Conservation (phyloP, 2,329 filamentous ascomycete genomes). For the Pseudogymnoascus sp. region DNA sequence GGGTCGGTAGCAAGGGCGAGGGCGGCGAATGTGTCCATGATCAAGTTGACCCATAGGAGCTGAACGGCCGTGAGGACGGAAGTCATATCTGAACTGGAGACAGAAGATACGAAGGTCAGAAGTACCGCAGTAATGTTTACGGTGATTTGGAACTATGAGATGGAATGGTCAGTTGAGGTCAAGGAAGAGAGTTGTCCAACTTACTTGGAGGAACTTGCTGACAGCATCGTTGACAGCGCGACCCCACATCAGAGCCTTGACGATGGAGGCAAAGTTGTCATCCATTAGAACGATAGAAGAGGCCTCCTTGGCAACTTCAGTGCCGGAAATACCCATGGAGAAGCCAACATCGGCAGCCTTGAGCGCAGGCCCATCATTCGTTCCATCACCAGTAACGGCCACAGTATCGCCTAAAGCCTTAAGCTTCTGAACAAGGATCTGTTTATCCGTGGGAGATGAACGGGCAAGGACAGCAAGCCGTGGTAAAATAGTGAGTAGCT, state of each 20-base stretch:
- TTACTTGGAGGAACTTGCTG: conserved; percentile 56
- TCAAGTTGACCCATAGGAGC: conserved; percentile 32
- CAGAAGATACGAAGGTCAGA: conserved; percentile 56
- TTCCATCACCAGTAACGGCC: conserved; percentile 75
- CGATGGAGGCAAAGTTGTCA: conserved; percentile 80
- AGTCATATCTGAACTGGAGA: conserved; percentile 45
- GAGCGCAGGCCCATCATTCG: conserved; percentile 74
- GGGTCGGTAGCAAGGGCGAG: conserved; percentile 58
- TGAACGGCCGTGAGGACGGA: conserved; percentile 57
- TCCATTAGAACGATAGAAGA: conserved; percentile 83
- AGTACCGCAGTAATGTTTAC: conserved; percentile 62
- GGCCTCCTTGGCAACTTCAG: conserved; percentile 31
- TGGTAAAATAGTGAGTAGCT: conserved; percentile 62
- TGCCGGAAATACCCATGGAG: conserved; percentile 78
- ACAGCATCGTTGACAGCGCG: conserved; percentile 69
- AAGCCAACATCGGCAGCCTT: conserved; percentile 78
- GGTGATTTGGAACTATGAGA: conserved; percentile 53
- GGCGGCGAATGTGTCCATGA: conserved; percentile 62
- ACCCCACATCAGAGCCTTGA: conserved; percentile 76
- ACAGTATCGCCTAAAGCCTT: conserved; percentile 70
- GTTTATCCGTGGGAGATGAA: conserved; percentile 71
- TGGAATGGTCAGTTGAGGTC: conserved; percentile 14
- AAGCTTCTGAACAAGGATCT: conserved; percentile 60
- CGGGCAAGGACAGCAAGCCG: conserved; percentile 63
- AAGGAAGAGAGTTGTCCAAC: neutral